Evolutionary conservation across 192 early-diverging fungal species (phyloP).

Genomic region (Backusella parvicylindrica): DNA sequence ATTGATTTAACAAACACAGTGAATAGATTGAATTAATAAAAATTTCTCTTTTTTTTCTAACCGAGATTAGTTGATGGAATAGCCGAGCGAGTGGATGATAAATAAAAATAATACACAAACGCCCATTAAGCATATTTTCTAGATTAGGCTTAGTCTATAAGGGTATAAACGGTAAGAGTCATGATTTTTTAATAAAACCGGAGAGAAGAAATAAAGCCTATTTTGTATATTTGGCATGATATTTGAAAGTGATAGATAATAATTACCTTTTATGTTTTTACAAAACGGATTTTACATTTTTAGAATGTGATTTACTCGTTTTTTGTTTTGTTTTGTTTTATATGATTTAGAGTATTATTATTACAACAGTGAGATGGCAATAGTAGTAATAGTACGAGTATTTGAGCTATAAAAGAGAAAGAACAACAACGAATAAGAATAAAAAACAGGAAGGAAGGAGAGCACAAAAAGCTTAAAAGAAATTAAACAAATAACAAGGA

Average conservation of each 20-base stretch:
- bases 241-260: not conserved
- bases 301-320: conserved; percentile 71
- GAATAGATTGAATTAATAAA: too few relatives aligned
- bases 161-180: conserved; percentile 69
- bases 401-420: too few relatives aligned
- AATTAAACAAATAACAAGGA: too few relatives aligned
- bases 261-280: too few relatives aligned
- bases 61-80: conserved; percentile 24
- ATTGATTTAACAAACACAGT: too few relatives aligned
- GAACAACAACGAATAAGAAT: too few relatives aligned
- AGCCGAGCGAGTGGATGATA: conserved; percentile 54
- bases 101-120: not conserved
- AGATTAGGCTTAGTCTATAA: conserved; percentile 90
- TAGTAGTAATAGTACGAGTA: too few relatives aligned
- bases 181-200: not conserved
- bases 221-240: conserved; percentile 44
- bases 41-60: not conserved
- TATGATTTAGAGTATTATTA: too few relatives aligned
- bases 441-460: too few relatives aligned
- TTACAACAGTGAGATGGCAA: not conserved
- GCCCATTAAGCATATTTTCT: conserved; percentile 22
- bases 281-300: conserved; percentile 95
- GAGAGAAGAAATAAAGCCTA: not conserved
- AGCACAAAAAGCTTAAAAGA: not conserved
- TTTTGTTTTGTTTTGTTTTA: too few relatives aligned